These are phyloP conservation scores for Dothistroma septosporum DNA, from an alignment of 2,329 filamentous ascomycete genomes.

Conservation along the genomic window DNA sequence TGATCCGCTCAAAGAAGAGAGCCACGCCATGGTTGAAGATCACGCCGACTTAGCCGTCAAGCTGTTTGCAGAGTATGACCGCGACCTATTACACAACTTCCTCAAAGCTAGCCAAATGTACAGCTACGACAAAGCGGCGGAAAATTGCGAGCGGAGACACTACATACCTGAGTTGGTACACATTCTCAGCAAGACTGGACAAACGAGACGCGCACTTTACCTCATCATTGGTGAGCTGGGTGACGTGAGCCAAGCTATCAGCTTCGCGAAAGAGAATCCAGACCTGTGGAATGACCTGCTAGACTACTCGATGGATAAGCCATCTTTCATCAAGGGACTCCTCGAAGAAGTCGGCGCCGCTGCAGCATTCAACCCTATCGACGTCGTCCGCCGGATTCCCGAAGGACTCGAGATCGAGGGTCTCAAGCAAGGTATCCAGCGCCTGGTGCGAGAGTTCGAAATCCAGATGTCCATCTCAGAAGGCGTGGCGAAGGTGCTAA, in stretches of 20 bases:
- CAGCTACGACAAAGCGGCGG: conserved; percentile 72
- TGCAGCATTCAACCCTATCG: conserved; percentile 72
- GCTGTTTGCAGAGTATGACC: conserved; percentile 81
- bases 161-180: conserved; percentile 94
- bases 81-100: conserved; percentile 77
- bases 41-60: conserved; percentile 84
- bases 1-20: conserved; percentile 45
- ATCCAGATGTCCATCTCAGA: conserved; percentile 89
- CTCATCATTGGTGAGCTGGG: conserved; percentile 91
- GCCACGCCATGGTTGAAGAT: conserved; percentile 66
- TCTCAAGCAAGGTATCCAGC: conserved; percentile 77
- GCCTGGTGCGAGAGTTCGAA: conserved; percentile 93
- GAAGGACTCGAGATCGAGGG: conserved; percentile 91
- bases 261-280: conserved; percentile 87
- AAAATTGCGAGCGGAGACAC: conserved; percentile 72
- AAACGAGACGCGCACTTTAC: conserved; percentile 85
- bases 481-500: conserved; percentile 79
- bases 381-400: conserved; percentile 82
- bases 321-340: conserved; percentile 84
- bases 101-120: conserved; percentile 77
- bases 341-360: conserved; percentile 91
- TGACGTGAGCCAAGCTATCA: conserved; percentile 87
- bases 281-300: conserved; percentile 94
- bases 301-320: conserved; percentile 96
- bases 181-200: conserved; percentile 88